A percentile compares a stretch with the other conserved stretches of the same genome.
These are phyloP conservation scores for Moesziomyces antarcticus DNA, from an alignment of 1,284 basidiomycete species.

Conservation along the genomic window DNA sequence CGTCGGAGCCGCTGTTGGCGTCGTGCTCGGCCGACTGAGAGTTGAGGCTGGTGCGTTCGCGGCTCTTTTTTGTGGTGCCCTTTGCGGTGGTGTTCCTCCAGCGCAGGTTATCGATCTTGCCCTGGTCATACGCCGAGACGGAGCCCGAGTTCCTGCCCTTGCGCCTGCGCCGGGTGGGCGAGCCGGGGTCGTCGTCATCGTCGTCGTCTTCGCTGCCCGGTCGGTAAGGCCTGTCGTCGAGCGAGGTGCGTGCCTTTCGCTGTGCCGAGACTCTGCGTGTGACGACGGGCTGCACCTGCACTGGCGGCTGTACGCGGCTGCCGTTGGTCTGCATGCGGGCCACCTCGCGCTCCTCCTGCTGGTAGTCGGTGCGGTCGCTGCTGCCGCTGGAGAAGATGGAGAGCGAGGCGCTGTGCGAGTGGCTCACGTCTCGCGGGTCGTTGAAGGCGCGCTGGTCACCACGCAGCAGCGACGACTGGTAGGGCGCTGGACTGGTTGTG, in stretches of 20 bases:
- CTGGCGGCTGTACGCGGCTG: slow-evolving; percentile 7
- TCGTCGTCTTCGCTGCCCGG: slow-evolving; percentile 31
- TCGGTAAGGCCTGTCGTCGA: slow-evolving; percentile 26
- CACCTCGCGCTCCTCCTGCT: slow-evolving; percentile 32
- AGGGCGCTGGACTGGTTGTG: slow-evolving; percentile 11
- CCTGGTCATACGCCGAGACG: slow-evolving; percentile 7
- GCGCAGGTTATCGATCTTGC: slow-evolving; percentile 15
- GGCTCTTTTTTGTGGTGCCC: slow-evolving; percentile 7
- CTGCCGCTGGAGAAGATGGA: slow-evolving; percentile 43
- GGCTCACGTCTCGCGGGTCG: slow-evolving; percentile 21
- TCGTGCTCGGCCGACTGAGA: slow-evolving; percentile 11
- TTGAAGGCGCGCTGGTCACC: slow-evolving; percentile 41
- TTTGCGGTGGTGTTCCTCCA: slow-evolving; percentile 28
- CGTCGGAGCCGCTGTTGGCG: slow-evolving; percentile 7
- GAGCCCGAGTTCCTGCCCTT: slow-evolving; percentile 27
- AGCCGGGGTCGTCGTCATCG: slow-evolving; percentile 31
- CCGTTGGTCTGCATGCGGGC: slow-evolving; percentile 18
- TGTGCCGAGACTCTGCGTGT: slow-evolving; percentile 28
- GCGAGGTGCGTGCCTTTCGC: slow-evolving; percentile 25
- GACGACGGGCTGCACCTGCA: neutral
- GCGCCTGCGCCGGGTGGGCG: slow-evolving; percentile 11
- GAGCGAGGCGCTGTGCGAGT: slow-evolving; percentile 29
- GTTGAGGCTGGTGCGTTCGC: slow-evolving; percentile 15
- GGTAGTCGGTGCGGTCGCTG: slow-evolving; percentile 32
- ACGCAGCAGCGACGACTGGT: slow-evolving; percentile 25